Base-by-base conservation (phyloP, 1,284 basidiomycete genomes). In the Ganoderma meredithae region DNA sequence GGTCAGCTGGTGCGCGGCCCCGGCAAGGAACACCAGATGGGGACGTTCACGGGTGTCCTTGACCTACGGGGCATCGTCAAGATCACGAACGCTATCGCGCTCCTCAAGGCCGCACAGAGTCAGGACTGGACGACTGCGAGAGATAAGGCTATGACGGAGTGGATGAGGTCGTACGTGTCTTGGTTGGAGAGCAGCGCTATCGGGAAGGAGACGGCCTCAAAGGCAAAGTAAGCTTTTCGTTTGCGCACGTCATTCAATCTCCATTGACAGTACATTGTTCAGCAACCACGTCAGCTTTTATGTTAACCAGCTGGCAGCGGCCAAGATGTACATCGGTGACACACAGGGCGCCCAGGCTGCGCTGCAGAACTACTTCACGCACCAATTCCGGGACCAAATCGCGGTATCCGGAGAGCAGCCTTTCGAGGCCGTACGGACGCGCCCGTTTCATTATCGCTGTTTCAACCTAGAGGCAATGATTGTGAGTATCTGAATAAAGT, bases 391-490 rank as follows among this genome's bases (percentile, higher is more conserved):
- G 63, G 82, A 87, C 63, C 89, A 90, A 75, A 83, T 90, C 44
- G 83, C 83, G 5, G 80, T 78, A 0, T 83, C 81, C 36, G 89
- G 89, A 8, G 88, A 90, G 73, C 86, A 89, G 76, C 88, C 88
- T 1, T 84, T 87, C 62, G 89, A 92, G 78, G 85, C 88, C 7
- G 81, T 79, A 3, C 84, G 90, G 19, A 89, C 88, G 2, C 81
- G 86, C 19, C 88, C 89, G 6, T 90, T 86, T 74, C 90, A 91
- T 75, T 91, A 91, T 74, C 83, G 86, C 13, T 83, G 84, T 22
- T 91, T 89, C 78, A 91, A 91, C 72, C 79, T 92, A 39, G 88
- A 88, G 15, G 90, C 86, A 31, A 88, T 91, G 86, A 88, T 90
- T 85, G 88, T 73, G 66, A 72, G 71, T 67, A 9, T 36, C 25